These are phyloP conservation scores for Kodamaea hsintzibuensis DNA, from an alignment of 805 yeast genomes.

Conservation along the genomic window DNA sequence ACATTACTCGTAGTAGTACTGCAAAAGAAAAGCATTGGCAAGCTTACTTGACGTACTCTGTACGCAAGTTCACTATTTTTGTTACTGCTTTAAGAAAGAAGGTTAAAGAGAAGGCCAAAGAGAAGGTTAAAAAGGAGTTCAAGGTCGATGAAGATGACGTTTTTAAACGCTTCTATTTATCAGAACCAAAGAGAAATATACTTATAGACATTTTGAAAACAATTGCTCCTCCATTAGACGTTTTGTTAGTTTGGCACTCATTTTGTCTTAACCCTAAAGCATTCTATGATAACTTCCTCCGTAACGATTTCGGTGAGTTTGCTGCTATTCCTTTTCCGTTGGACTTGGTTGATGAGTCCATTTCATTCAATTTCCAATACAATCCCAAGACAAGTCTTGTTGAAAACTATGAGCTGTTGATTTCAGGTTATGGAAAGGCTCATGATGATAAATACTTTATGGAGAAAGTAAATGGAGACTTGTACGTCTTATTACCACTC, in stretches of 20 bases:
- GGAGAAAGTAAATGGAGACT: not conserved
- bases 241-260: slow-evolving; percentile 25
- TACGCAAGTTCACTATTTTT: slow-evolving; percentile 20
- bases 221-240: slow-evolving; percentile 24
- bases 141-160: not conserved
- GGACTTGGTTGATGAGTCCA: slow-evolving; percentile 7
- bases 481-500: not conserved
- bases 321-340: slow-evolving; percentile 21
- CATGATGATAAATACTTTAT: not conserved
- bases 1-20: not conserved
- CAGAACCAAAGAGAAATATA: too few species aligned
- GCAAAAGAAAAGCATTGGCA: slow-evolving; percentile 19
- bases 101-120: not conserved
- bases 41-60: slow-evolving; percentile 22
- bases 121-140: not conserved
- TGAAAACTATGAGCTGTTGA: slow-evolving; percentile 4
- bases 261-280: slow-evolving; percentile 20
- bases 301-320: slow-evolving; percentile 17
- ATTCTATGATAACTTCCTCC: slow-evolving; percentile 16
- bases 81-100: slow-evolving; percentile 15
- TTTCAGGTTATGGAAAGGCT: not conserved
- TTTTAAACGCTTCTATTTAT: not conserved
- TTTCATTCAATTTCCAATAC: slow-evolving; percentile 15
- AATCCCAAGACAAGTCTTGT: slow-evolving; percentile 8
- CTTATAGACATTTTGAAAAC: not conserved